These are phyloP conservation scores for Tolypocladium sp. DNA, from an alignment of 2,329 filamentous ascomycete species.

Conservation along the genomic window DNA sequence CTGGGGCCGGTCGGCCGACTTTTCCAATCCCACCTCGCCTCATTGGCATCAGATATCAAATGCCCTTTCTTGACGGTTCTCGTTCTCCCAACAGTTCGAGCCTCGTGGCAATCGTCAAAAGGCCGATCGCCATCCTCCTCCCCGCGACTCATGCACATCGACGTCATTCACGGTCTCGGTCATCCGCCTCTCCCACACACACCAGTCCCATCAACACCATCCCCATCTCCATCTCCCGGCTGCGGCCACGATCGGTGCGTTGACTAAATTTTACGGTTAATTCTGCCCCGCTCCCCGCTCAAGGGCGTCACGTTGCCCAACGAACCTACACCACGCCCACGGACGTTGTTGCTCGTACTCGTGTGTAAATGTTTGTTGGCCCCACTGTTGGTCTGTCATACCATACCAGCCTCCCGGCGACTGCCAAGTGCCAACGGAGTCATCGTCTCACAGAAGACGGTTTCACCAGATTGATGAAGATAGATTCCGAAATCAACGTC, in stretches of 20 bases:
- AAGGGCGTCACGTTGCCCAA: too few species aligned
- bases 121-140: not conserved
- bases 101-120: not conserved
- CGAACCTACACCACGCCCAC: too few species aligned
- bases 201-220: not conserved
- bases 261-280: too few species aligned
- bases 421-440: not conserved
- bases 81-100: not conserved
- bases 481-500: too few species aligned
- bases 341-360: not conserved
- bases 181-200: not conserved
- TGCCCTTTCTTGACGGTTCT: not conserved
- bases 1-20: not conserved
- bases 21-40: not conserved
- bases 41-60: not conserved
- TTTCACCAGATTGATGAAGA: too few species aligned
- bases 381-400: not conserved
- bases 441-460: not conserved
- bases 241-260: not conserved
- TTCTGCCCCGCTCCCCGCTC: too few species aligned
- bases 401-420: not conserved
- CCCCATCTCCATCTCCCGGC: not conserved
- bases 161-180: not conserved
- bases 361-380: not conserved
- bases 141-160: not conserved